Base-by-base conservation (phyloP, 2,329 filamentous ascomycete genomes). In the Microdochium nivale region DNA sequence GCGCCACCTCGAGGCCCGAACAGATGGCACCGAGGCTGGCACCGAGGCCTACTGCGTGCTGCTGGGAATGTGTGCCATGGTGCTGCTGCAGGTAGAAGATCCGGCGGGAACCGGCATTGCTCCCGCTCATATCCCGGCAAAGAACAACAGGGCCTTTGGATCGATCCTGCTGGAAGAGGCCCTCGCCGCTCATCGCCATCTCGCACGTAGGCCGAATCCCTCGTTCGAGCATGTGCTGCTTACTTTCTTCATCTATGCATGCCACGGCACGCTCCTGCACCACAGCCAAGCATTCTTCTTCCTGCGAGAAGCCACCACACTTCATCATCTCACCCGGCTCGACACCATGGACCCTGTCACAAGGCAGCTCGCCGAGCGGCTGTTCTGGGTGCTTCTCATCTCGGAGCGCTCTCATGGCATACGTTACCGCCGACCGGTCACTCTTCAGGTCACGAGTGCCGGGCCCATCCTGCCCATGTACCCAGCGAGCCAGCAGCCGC, bases 321-420 rank as follows among this genome's bases (percentile, higher is more conserved):
- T 72, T 0, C 66, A 70, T n/a, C 55, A 68, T 4, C 57, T 74
- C 0, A 48, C 72, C 19, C 56, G 62, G 5, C 54, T 65, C 1
- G 62, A 66, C 2, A 57, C 59, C 9, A 61, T 68, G 10, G 54
- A 61, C 37, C 49, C 53, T 2, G 32, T 51, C 1, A 57, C 59
- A 10, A 56, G 53, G 2, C 53, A 54, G 0, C 55, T 75, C n/a
- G 61, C 64, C 1, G 60, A 65, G 43, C 58, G 69, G 3, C 62
- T 75, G 2, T 74, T 72, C 56, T 74, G 72, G 72, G 70, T 75
- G 1, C 55, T 73, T 0, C 58, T 74, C 3, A 62, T 73, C 11
- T 74, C 71, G 3, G 72, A 74, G 54, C 56, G 72, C 16, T 72
- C 70, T 0, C 71, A 75, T 52, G 70, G 69, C 3, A 73, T 74